Evolutionary conservation across 1,284 basidiomycete genomes (phyloP), one percentile per base, ranked within the genome.

Genomic region (Leccinum glutinopallens): DNA sequence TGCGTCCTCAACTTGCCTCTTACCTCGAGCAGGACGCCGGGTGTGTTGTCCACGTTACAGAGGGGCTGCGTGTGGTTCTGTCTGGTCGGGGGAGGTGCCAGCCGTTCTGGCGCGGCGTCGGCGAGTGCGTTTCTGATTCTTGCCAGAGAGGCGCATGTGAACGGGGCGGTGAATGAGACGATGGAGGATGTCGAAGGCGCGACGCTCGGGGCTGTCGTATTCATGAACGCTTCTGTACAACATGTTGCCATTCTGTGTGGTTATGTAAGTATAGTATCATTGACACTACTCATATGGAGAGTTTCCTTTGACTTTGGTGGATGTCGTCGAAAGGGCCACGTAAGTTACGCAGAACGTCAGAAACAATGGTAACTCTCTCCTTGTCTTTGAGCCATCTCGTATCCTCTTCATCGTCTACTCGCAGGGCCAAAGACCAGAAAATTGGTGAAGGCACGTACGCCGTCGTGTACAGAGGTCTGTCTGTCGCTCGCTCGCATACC

Each of bases 401-500:
- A 71, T 58, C 61, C n/a, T 46, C 22, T 17, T 57, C 54, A 41
- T 49, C 61, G 32, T 10, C 68, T 8, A n/a, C 46, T 19, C 9
- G 19, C 71, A 92, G 90, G 90, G 79, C 81, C n/a, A 96, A 96
- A 77, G 92, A 93, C 72, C 84, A 87, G 72, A 96, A 96, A 76
- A 86, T 96, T 59, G 97, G 97, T 74, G 97, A 99, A 79, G 97
- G 97, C 79, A 92, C 96, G 17, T 99, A 97, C 77, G 97, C 97
- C 64, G 95, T 97, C 63, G 97, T 99, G 2, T 99, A 97, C 78
- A 86, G 88, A 86, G 96, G 95, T 90, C 66, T 29, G 25, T 29
- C 25, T 8, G 65, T 62, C 55, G 0, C n/a, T n/a, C 13, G 32
- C 37, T 60, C 29, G 32, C 41, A 41, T 33, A n/a, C 6, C 6